Evolutionary conservation across 768 basidiomycete species (phyloP).

Genomic region (Mycena indigotica): DNA sequence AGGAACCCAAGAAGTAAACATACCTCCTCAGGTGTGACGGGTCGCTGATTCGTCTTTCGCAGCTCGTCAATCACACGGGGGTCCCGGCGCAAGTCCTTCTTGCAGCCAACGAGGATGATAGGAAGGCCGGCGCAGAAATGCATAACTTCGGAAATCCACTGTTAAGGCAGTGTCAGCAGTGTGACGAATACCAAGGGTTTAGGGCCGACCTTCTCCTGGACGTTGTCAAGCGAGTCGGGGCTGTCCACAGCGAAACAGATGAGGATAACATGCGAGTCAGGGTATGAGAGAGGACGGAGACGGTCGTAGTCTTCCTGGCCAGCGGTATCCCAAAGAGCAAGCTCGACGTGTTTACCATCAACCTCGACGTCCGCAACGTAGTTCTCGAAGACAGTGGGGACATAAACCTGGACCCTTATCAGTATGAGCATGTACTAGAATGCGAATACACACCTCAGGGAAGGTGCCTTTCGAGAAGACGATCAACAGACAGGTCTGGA

Average conservation of each 20-base stretch:
- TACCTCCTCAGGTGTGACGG: slow-evolving; percentile 92
- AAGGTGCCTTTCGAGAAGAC: slow-evolving; percentile 97
- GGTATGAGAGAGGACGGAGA: slow-evolving; percentile 95
- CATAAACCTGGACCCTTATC: slow-evolving; percentile 76
- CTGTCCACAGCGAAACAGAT: slow-evolving; percentile 99
- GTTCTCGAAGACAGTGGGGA: slow-evolving; percentile 99
- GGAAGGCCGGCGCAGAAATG: slow-evolving; percentile 95
- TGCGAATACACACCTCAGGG: slow-evolving; percentile 73
- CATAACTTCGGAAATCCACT: slow-evolving; percentile 99
- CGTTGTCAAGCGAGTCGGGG: slow-evolving; percentile 98
- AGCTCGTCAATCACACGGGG: slow-evolving; percentile 92
- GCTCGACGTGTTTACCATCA: slow-evolving; percentile 96
- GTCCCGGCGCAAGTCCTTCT: slow-evolving; percentile 97
- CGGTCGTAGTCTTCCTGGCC: slow-evolving; percentile 99
- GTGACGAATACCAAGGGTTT: neutral
- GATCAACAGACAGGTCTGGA: slow-evolving; percentile 88
- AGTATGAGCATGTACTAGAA: neutral
- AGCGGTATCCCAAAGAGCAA: slow-evolving; percentile 99
- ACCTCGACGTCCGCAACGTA: slow-evolving; percentile 99
- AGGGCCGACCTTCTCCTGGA: slow-evolving; percentile 92
- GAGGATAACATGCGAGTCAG: slow-evolving; percentile 99
- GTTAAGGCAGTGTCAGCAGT: slow-evolving; percentile 13
- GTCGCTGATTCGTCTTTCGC: slow-evolving; percentile 90
- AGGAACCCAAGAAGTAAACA: slow-evolving; percentile 21
- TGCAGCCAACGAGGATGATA: slow-evolving; percentile 97